These are phyloP conservation scores for Hypoxylon sp. DNA, from an alignment of 2,329 filamentous ascomycete genomes.

Conservation along the genomic window DNA sequence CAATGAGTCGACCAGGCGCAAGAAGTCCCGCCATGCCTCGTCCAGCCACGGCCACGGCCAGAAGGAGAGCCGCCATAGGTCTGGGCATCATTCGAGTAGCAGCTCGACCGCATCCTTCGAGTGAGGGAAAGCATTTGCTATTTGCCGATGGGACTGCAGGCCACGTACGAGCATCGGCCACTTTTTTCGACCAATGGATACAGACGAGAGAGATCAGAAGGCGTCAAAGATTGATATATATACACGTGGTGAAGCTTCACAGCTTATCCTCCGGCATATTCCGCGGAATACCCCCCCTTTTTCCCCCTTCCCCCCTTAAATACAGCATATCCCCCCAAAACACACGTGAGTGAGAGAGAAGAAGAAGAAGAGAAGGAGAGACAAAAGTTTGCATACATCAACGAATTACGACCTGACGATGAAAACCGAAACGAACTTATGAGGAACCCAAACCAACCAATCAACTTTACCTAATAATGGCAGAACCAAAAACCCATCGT, in stretches of 20 bases:
- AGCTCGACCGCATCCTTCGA: constrained; percentile 69
- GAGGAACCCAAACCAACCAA: constrained; percentile 31
- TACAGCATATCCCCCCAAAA: constrained; percentile 40
- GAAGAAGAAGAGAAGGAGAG: constrained; percentile 37
- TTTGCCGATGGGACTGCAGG: constrained; percentile 20
- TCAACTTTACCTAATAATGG: constrained; percentile 26
- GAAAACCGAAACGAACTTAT: constrained; percentile 40
- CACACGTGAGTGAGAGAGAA: constrained; percentile 25
- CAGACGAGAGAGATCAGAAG: constrained; percentile 37
- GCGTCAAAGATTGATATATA: constrained; percentile 47
- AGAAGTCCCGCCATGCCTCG: constrained; percentile 62
- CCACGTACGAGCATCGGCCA: constrained; percentile 25
- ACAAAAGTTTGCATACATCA: constrained; percentile 49
- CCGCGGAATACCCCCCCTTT: constrained; percentile 46
- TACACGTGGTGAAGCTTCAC: constrained; percentile 51
- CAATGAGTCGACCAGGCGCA: constrained; percentile 60
- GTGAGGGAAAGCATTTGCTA: constrained; percentile 46
- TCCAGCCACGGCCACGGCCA: constrained; percentile 52
- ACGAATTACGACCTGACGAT: constrained; percentile 47
- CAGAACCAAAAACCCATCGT: too few relatives aligned
- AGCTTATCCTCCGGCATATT: constrained; percentile 48
- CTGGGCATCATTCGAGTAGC: constrained; percentile 68
- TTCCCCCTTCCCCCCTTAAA: too few relatives aligned
- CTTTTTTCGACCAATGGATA: constrained; percentile 40
- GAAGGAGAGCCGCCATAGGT: constrained; percentile 57